Conservation (phyloP, 495 filamentous ascomycete species). For the Talaromyces adpressus region DNA sequence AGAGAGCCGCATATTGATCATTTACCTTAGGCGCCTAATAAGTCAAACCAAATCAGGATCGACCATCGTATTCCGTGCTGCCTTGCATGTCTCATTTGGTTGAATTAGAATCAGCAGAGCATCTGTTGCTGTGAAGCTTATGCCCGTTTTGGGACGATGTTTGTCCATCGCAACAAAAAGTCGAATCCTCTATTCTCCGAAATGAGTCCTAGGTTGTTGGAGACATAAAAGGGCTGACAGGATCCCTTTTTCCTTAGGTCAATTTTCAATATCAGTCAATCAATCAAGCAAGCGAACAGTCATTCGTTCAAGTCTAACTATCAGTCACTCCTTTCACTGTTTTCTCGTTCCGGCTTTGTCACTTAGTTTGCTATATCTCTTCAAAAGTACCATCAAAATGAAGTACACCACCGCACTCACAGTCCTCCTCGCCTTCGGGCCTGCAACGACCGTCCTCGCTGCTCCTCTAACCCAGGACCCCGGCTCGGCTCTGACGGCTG, state of each 20-base stretch:
- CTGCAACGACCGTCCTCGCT: conserved; percentile 23
- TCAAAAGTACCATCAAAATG: conserved; percentile 16
- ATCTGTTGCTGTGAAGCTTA: neutral
- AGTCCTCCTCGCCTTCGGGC: conserved; percentile 27
- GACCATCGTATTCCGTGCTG: neutral
- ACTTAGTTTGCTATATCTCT: neutral
- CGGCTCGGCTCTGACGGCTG: neutral
- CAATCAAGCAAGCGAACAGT: conserved; percentile 10
- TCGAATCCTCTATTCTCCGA: neutral
- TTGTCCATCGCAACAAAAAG: neutral
- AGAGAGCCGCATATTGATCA: neutral
- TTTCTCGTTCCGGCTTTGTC: neutral
- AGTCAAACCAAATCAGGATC: neutral
- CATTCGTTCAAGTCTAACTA: conserved; percentile 6
- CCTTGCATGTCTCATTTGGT: neutral
- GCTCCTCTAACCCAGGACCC: conserved; percentile 17
- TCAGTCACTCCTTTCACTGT: conserved; percentile 13
- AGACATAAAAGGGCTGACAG: conserved; percentile 10
- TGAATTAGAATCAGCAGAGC: neutral
- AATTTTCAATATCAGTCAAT: conserved; percentile 14
- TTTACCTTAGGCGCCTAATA: neutral
- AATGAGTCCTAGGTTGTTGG: neutral
- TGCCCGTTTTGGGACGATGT: neutral
- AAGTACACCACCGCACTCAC: conserved; percentile 27
- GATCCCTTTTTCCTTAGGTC: conserved; percentile 18